These are phyloP conservation scores for Phytophthora sp. DNA, from an alignment of 352 stramenopile genomes.

Conservation along the genomic window DNA sequence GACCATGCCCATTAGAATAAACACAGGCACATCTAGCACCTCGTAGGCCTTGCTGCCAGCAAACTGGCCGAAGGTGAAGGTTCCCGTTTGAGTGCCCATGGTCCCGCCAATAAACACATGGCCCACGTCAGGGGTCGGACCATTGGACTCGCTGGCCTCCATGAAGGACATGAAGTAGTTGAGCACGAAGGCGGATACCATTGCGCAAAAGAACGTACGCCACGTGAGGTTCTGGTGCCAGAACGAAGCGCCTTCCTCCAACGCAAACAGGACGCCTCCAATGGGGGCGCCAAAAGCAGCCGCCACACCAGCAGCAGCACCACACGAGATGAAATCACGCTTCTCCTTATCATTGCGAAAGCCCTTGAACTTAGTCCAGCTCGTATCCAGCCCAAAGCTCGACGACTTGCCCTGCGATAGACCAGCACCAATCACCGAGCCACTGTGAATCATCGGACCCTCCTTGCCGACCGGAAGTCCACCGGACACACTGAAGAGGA, in stretches of 20 bases:
- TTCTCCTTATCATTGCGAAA: slow-evolving; percentile 96
- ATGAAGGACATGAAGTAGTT: slow-evolving; percentile 89
- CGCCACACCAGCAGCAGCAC: slow-evolving; percentile 96
- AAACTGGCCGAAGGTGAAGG: slow-evolving; percentile 91
- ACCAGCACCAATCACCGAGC: slow-evolving; percentile 94
- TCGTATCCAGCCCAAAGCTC: slow-evolving; percentile 88
- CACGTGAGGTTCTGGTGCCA: slow-evolving; percentile 99
- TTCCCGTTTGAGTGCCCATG: slow-evolving; percentile 82
- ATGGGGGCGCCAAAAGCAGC: slow-evolving; percentile 98
- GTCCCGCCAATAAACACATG: slow-evolving; percentile 68
- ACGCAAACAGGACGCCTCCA: slow-evolving; percentile 96
- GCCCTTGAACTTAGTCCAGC: slow-evolving; percentile 90
- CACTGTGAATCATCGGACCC: slow-evolving; percentile 92
- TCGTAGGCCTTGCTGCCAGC: slow-evolving; percentile 90
- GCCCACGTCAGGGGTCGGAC: slow-evolving; percentile 30
- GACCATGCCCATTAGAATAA: slow-evolving; percentile 97
- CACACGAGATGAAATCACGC: slow-evolving; percentile 98
- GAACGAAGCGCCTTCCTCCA: slow-evolving; percentile 98
- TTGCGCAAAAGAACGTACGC: slow-evolving; percentile 97
- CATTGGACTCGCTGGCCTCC: slow-evolving; percentile 50
- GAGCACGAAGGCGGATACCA: slow-evolving; percentile 90
- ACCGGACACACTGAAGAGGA: slow-evolving; percentile 85
- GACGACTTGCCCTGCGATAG: slow-evolving; percentile 94
- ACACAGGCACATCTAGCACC: slow-evolving; percentile 96
- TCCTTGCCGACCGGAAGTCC: slow-evolving; percentile 88